These are phyloP conservation scores for Amphirosellinia nigrospora DNA, from an alignment of 495 filamentous ascomycete species.

Conservation along the genomic window DNA sequence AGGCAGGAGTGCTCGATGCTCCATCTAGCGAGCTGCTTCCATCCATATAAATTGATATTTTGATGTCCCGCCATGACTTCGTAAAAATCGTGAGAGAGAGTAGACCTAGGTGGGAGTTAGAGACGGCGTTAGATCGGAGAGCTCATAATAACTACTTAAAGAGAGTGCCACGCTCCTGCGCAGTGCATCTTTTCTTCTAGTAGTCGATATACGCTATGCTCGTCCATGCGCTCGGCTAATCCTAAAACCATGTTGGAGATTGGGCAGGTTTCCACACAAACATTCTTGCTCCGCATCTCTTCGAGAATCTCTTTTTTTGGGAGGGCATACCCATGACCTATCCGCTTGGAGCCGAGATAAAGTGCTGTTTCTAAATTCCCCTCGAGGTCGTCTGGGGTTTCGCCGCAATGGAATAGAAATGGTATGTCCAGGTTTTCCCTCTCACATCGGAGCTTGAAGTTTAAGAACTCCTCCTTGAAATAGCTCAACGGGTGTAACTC, in stretches of 20 bases:
- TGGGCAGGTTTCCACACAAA: constrained; percentile 88
- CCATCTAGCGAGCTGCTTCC: constrained; percentile 61
- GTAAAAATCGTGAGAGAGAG: constrained; percentile 63
- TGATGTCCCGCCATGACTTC: constrained; percentile 59
- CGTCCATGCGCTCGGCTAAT: constrained; percentile 52
- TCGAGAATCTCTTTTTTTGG: constrained; percentile 85
- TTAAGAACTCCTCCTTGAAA: constrained; percentile 77
- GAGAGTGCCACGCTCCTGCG: constrained; percentile 57
- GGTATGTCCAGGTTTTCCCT: constrained; percentile 79
- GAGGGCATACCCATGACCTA: constrained; percentile 91
- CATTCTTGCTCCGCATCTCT: constrained; percentile 78
- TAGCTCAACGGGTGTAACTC: constrained; percentile 70
- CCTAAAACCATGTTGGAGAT: constrained; percentile 83
- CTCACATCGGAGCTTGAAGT: constrained; percentile 77
- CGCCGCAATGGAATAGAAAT: constrained; percentile 93
- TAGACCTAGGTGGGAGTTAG: constrained; percentile 46
- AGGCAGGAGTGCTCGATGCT: constrained; percentile 61
- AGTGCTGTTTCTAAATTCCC: constrained; percentile 89
- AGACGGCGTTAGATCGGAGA: not conserved
- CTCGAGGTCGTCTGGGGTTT: constrained; percentile 81
- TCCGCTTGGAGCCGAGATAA: constrained; percentile 79
- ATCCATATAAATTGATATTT: constrained; percentile 58
- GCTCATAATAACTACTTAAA: constrained; percentile 48
- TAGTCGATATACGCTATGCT: constrained; percentile 57
- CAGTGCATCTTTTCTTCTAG: constrained; percentile 60